Base-by-base conservation (phyloP, 2,329 filamentous ascomycete species). In the Epichloe hybrida region DNA sequence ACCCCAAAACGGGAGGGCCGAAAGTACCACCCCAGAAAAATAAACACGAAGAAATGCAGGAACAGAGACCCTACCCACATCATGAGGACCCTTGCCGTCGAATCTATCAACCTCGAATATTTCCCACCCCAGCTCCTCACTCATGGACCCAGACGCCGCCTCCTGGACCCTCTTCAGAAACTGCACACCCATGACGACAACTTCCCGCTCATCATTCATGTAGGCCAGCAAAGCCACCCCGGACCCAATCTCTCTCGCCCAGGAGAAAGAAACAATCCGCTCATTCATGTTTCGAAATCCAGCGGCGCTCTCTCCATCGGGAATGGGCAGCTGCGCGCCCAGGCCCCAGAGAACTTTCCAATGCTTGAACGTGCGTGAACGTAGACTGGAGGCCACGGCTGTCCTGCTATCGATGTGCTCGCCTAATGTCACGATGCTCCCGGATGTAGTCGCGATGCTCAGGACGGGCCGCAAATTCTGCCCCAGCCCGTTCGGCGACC, bases 401-500 rank as follows among this genome's bases (percentile, higher is more conserved):
- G 61, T 60, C 23, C 58, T 54, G 2, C 56, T 50, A 20, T 67
- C 65, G 13, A 63, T 59, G 38, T 67, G 58, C 58, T 81, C 77
- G 17, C 77, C 77, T 43, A 79, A 72, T 15, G 76, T 64, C 15
- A 72, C 65, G 23, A 81, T 57, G 46, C 67, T 66, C 1, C 78
- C 78, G 1, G 68, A 70, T 8, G 73, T 74, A 1, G 72, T 72
- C 54, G 80, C 60, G 4, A 74, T 72, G 13, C 66, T 70, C 36
- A 81, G 64, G 5, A 79, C 69, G 1, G 77, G 71, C 1, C 78
- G 69, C 7, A 69, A 60, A 57, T 79, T 78, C 40, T 70, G 69
- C 1, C 78, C 77, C n/a, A 81, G 61, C 2, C 74, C 75, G n/a
- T 64, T 64, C 0, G 77, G 77, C n/a, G 77, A 80, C 78, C 78